These are phyloP conservation scores for Coemansia sp. DNA, from an alignment of 192 early-diverging fungal species.

Conservation along the genomic window DNA sequence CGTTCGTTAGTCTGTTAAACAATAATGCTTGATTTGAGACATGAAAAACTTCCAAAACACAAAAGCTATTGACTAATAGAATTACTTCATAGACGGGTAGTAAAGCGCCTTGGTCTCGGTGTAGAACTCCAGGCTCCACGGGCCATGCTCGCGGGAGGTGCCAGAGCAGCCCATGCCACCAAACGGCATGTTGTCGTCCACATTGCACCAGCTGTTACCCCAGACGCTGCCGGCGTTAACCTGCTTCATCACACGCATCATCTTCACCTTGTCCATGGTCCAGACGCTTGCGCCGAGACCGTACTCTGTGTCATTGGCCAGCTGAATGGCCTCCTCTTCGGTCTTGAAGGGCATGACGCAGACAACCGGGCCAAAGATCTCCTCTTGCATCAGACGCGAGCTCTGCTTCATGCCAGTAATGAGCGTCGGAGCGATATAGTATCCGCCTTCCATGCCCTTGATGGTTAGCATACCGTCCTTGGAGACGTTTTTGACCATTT, in stretches of 20 bases:
- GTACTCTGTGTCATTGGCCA: slow-evolving; percentile 72
- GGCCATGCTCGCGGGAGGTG: slow-evolving; percentile 65
- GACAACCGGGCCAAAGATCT: slow-evolving; percentile 89
- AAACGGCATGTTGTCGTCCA: slow-evolving; percentile 65
- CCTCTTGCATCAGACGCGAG: slow-evolving; percentile 63
- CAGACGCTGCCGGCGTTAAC: slow-evolving; percentile 72
- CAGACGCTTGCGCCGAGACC: slow-evolving; percentile 76
- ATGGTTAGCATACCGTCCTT: slow-evolving; percentile 37
- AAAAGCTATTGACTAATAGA: not conserved
- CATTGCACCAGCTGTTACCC: slow-evolving; percentile 68
- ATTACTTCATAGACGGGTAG: slow-evolving; percentile 1
- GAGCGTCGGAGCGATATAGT: slow-evolving; percentile 77
- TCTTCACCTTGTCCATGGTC: slow-evolving; percentile 62
- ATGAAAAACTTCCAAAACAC: not conserved
- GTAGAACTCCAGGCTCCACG: slow-evolving; percentile 68
- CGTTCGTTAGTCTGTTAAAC: too few relatives aligned
- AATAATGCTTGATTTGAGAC: not conserved
- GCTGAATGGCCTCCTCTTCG: slow-evolving; percentile 69
- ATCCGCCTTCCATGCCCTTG: slow-evolving; percentile 63
- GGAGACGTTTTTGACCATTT: slow-evolving; percentile 34
- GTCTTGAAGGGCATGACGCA: slow-evolving; percentile 70
- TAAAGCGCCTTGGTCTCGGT: slow-evolving; percentile 55
- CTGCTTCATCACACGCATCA: slow-evolving; percentile 59
- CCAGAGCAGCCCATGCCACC: slow-evolving; percentile 65
- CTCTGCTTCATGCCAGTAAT: slow-evolving; percentile 59